Evolutionary conservation across 2,329 filamentous ascomycete genomes (phyloP).

Genomic region (Sarocladium kiliense): DNA sequence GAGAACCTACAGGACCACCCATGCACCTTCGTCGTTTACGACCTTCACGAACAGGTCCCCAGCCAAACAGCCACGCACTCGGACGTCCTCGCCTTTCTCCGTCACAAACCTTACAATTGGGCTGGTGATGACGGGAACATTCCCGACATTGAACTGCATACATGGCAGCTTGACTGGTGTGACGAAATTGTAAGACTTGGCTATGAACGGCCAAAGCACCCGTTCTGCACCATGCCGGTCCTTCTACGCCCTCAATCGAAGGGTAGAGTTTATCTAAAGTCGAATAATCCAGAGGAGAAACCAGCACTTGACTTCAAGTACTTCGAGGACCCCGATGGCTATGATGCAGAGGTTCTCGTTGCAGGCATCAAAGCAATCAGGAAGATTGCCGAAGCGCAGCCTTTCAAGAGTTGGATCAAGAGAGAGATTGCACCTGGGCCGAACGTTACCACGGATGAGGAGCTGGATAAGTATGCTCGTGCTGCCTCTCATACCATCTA

Average conservation of each 20-base stretch:
- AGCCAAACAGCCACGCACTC: slow-evolving; percentile 73
- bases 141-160: slow-evolving; percentile 81
- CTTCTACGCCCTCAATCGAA: slow-evolving; percentile 70
- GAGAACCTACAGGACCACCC: slow-evolving; percentile 51
- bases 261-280: slow-evolving; percentile 64
- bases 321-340: slow-evolving; percentile 71
- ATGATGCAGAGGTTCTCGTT: slow-evolving; percentile 68
- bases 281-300: slow-evolving; percentile 62
- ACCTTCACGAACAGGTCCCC: slow-evolving; percentile 64
- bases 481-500: slow-evolving; percentile 73
- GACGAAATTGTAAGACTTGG: slow-evolving; percentile 33
- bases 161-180: slow-evolving; percentile 35
- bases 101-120: slow-evolving; percentile 61
- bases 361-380: slow-evolving; percentile 63
- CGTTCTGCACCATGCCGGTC: slow-evolving; percentile 76
- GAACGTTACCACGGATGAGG: slow-evolving; percentile 61
- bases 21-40: slow-evolving; percentile 49
- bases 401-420: slow-evolving; percentile 71
- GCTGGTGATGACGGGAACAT: slow-evolving; percentile 57
- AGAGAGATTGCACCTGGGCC: slow-evolving; percentile 67
- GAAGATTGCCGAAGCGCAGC: slow-evolving; percentile 59
- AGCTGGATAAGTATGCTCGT: slow-evolving; percentile 66
- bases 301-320: slow-evolving; percentile 73
- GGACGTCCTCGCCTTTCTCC: slow-evolving; percentile 73
- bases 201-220: slow-evolving; percentile 55